Conservation (phyloP, 768 basidiomycete genomes). For the Leucocoprinus leucothites region DNA sequence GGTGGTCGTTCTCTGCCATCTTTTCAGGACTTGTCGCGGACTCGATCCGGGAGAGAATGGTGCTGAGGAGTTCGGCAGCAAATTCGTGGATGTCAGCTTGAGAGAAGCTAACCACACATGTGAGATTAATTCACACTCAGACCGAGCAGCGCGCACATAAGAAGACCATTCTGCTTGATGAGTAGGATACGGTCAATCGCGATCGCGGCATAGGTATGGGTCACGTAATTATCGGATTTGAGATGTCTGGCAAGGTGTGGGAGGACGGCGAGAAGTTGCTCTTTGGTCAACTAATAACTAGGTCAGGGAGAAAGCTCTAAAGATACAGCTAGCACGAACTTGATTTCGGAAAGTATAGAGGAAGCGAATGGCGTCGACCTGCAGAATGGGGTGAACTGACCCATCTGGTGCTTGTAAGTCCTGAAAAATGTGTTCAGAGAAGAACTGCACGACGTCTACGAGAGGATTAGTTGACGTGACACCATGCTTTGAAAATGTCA, state of each 20-base stretch:
- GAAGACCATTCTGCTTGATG: slow-evolving; percentile 75
- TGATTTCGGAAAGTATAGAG: slow-evolving; percentile 95
- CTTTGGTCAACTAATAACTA: slow-evolving; percentile 73
- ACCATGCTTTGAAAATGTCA: slow-evolving; percentile 57
- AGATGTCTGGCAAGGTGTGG: slow-evolving; percentile 85
- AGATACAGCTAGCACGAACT: slow-evolving; percentile 36
- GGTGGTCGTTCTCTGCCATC: slow-evolving; percentile 94
- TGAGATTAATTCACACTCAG: background rate
- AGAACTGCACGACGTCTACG: slow-evolving; percentile 94
- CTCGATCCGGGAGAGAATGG: slow-evolving; percentile 79
- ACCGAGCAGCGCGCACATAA: slow-evolving; percentile 55
- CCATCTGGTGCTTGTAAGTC: slow-evolving; percentile 74
- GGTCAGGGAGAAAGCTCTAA: slow-evolving; percentile 1
- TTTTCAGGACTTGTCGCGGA: slow-evolving; percentile 80
- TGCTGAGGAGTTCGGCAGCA: slow-evolving; percentile 68
- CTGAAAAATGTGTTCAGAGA: slow-evolving; percentile 85
- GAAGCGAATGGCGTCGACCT: slow-evolving; percentile 96
- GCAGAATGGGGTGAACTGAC: slow-evolving; percentile 82
- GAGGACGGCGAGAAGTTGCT: slow-evolving; percentile 87
- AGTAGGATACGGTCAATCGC: slow-evolving; percentile 95
- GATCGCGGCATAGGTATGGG: slow-evolving; percentile 95
- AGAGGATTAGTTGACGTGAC: slow-evolving; percentile 91
- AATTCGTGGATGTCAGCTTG: slow-evolving; percentile 85
- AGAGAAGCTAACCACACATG: slow-evolving; percentile 57
- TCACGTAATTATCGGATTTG: slow-evolving; percentile 81